Evolutionary conservation across 2,329 filamentous ascomycete genomes (phyloP).

Genomic region (Fusarium pininemorale): DNA sequence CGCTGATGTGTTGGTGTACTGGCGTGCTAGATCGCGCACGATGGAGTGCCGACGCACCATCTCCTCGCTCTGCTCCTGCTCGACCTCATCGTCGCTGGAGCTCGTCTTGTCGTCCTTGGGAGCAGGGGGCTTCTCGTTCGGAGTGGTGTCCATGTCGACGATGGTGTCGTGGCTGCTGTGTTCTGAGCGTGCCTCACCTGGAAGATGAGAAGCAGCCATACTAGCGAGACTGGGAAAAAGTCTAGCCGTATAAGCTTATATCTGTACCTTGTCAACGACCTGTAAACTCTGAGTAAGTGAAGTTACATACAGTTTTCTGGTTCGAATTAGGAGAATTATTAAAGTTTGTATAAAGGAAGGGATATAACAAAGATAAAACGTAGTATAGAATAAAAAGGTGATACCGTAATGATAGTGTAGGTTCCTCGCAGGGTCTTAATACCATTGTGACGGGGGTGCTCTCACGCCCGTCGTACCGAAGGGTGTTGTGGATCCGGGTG

Average conservation of each 20-base stretch:
- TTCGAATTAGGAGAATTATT: conserved; percentile 14
- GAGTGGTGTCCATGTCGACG: conserved; percentile 15
- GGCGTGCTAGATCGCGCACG: conserved; percentile 28
- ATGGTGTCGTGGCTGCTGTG: conserved; percentile 32
- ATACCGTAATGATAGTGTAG: not conserved
- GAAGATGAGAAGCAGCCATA: conserved; percentile 20
- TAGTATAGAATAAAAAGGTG: not conserved
- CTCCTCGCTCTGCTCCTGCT: conserved; percentile 3
- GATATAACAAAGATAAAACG: not conserved
- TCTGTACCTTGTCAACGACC: not conserved
- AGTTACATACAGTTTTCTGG: conserved; percentile 7
- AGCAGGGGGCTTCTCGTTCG: conserved; percentile 15
- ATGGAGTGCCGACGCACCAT: conserved; percentile 33
- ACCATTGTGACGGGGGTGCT: not conserved
- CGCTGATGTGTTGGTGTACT: conserved; percentile 27
- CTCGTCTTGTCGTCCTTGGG: not conserved
- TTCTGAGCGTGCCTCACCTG: conserved; percentile 15
- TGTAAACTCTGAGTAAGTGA: too few relatives aligned
- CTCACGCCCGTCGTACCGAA: conserved; percentile 23
- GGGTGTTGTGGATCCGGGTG: conserved; percentile 2
- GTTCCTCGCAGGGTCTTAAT: conserved; percentile 24
- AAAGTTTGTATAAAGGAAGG: not conserved
- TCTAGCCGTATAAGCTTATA: not conserved
- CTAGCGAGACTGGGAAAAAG: conserved; percentile 1
- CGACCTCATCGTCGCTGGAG: conserved; percentile 18